A percentile compares a stretch with the other conserved stretches of the same genome.
Evolutionary conservation across 768 basidiomycete genomes (phyloP).

Genomic region (Sporobolomyces pararoseus): DNA sequence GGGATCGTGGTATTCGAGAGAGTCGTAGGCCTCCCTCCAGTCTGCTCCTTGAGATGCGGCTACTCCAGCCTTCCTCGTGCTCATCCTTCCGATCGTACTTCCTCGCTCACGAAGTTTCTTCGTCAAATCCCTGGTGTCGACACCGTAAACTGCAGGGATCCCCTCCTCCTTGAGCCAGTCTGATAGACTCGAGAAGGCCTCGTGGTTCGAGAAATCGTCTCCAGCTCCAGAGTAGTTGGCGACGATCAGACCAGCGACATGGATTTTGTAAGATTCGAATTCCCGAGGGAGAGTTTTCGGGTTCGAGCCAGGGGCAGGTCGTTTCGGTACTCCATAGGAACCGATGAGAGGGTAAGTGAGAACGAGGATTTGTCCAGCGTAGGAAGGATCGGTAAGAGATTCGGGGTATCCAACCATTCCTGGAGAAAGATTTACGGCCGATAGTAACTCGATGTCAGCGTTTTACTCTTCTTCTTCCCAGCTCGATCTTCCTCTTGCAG

Average conservation of each 20-base stretch:
- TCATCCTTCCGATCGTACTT: conserved; percentile 78
- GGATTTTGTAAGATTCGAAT: conserved; percentile 93
- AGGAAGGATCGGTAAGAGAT: conserved; percentile 95
- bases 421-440: conserved; percentile 47
- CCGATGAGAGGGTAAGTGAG: conserved; percentile 95
- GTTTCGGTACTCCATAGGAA: conserved; percentile 93
- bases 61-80: conserved; percentile 57
- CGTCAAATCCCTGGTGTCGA: conserved; percentile 93
- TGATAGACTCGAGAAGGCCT: conserved; percentile 79
- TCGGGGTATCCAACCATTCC: conserved; percentile 99
- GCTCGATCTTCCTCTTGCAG: no score
- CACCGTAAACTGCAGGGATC: conserved; percentile 88
- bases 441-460: not conserved
- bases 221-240: conserved; percentile 71
- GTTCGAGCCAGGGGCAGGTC: conserved; percentile 52
- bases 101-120: conserved; percentile 95
- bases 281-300: conserved; percentile 53
- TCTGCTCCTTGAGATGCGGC: conserved; percentile 40
- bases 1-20: conserved; percentile 79
- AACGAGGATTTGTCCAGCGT: conserved; percentile 95
- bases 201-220: conserved; percentile 87
- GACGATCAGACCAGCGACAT: conserved; percentile 83
- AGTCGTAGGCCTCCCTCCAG: conserved; percentile 81
- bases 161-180: conserved; percentile 92
- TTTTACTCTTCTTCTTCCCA: not conserved